Conservation (phyloP, 805 yeast genomes). For the Komagataella kurtzmanii region DNA sequence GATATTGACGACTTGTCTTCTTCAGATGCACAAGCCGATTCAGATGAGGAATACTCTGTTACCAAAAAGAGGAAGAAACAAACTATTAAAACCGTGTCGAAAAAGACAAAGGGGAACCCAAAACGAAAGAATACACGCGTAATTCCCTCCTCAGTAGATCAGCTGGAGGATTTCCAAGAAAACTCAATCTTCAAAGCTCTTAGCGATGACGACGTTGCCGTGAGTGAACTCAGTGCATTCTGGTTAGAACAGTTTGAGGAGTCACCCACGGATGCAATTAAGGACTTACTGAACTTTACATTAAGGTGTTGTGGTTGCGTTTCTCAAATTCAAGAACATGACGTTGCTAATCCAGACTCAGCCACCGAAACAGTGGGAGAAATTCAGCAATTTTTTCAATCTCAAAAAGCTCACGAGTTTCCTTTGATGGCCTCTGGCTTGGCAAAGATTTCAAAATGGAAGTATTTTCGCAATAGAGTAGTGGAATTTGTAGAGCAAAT, state of each 20-base stretch:
- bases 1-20: not conserved
- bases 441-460: slow-evolving; percentile 32
- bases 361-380: slow-evolving; percentile 66
- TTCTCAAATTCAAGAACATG: slow-evolving; percentile 58
- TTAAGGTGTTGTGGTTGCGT: slow-evolving; percentile 64
- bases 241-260: slow-evolving; percentile 43
- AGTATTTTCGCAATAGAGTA: slow-evolving; percentile 38
- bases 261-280: slow-evolving; percentile 33
- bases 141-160: slow-evolving; percentile 5
- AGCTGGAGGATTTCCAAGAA: slow-evolving; percentile 27
- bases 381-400: slow-evolving; percentile 45
- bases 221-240: slow-evolving; percentile 35
- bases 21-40: not conserved
- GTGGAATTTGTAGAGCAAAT: slow-evolving; percentile 41
- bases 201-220: slow-evolving; percentile 31
- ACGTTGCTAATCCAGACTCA: slow-evolving; percentile 36
- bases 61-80: not conserved
- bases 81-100: not conserved
- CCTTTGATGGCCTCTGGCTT: slow-evolving; percentile 29
- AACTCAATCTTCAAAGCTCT: slow-evolving; percentile 37
- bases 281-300: slow-evolving; percentile 53
- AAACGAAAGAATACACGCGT: slow-evolving; percentile 2
- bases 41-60: not conserved
- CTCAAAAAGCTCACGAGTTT: slow-evolving; percentile 55
- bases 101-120: not conserved